Conservation (phyloP, 768 basidiomycete genomes). For the Lyophyllum decastes region DNA sequence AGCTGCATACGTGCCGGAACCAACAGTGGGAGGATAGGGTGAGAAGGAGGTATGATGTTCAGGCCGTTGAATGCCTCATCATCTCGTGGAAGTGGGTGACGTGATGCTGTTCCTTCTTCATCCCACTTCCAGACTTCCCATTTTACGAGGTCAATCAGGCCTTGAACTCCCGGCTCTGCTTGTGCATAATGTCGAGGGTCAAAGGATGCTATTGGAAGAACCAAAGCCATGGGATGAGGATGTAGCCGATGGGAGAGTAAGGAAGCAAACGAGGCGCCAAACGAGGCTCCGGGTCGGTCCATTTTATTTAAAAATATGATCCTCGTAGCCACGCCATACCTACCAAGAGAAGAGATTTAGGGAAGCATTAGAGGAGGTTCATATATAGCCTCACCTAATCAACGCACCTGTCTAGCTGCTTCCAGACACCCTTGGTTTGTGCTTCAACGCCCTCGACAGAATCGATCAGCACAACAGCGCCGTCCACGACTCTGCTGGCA, state of each 20-base stretch:
- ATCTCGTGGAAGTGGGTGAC: constrained; percentile 53
- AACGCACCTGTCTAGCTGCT: constrained; percentile 76
- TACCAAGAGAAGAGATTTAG: constrained; percentile 24
- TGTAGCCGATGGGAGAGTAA: constrained; percentile 76
- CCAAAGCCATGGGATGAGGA: constrained; percentile 66
- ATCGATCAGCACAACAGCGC: constrained; percentile 86
- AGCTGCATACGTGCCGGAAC: constrained; percentile 67
- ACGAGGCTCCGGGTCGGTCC: constrained; percentile 84
- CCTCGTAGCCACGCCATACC: constrained; percentile 78
- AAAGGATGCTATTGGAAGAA: constrained; percentile 81
- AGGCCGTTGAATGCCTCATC: constrained; percentile 41
- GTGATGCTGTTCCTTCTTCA: constrained; percentile 42
- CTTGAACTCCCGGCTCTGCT: constrained; percentile 84
- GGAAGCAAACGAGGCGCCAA: constrained; percentile 70
- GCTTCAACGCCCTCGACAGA: constrained; percentile 92
- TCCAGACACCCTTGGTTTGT: constrained; percentile 89
- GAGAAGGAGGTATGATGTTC: constrained; percentile 51
- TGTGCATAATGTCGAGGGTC: constrained; percentile 60
- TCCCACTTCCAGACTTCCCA: constrained; percentile 86
- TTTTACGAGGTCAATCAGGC: constrained; percentile 79
- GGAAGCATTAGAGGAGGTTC: neutral
- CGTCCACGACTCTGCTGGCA: constrained; percentile 87
- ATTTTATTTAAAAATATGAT: constrained; percentile 88
- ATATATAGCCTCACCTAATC: constrained; percentile 28
- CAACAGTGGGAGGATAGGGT: constrained; percentile 72